Evolutionary conservation across 2,329 filamentous ascomycete genomes (phyloP).

Genomic region (Calonectria henricotiae): DNA sequence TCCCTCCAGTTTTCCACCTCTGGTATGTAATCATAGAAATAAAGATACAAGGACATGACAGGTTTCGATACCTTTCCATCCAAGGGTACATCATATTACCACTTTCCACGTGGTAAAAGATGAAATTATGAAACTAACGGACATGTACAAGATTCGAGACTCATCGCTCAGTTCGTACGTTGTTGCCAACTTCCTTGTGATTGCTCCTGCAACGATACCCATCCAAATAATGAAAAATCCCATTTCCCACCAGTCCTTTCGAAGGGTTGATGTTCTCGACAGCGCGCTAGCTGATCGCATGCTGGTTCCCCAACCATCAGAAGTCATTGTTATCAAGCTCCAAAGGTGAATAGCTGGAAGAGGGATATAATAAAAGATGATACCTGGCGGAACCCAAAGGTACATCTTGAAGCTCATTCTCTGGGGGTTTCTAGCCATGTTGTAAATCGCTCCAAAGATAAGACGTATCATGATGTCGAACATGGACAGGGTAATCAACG

Average conservation of each 20-base stretch:
- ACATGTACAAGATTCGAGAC: background rate
- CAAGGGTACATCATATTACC: background rate
- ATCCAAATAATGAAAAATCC: slow-evolving; percentile 51
- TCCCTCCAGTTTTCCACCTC: too few relatives aligned
- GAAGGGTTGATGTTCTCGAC: slow-evolving; percentile 39
- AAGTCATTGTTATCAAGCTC: slow-evolving; percentile 49
- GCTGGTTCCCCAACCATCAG: slow-evolving; percentile 50
- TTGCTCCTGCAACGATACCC: slow-evolving; percentile 43
- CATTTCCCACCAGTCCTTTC: slow-evolving; percentile 48
- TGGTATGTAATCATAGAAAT: too few relatives aligned
- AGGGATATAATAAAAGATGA: slow-evolving; percentile 49
- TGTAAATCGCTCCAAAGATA: slow-evolving; percentile 41
- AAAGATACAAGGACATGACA: background rate
- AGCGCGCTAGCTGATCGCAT: slow-evolving; percentile 47
- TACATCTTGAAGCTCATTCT: slow-evolving; percentile 38
- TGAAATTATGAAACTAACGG: background rate
- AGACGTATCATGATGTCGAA: slow-evolving; percentile 42
- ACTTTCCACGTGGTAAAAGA: slow-evolving; percentile 3
- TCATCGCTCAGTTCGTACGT: slow-evolving; percentile 7
- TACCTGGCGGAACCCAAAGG: slow-evolving; percentile 48
- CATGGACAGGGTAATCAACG: slow-evolving; percentile 42
- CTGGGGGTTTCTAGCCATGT: slow-evolving; percentile 49
- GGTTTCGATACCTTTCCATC: background rate
- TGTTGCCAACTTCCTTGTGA: slow-evolving; percentile 29
- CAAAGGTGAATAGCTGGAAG: slow-evolving; percentile 50